Base-by-base conservation (phyloP, 495 filamentous ascomycete species). In the Penicillium ochrochloron region DNA sequence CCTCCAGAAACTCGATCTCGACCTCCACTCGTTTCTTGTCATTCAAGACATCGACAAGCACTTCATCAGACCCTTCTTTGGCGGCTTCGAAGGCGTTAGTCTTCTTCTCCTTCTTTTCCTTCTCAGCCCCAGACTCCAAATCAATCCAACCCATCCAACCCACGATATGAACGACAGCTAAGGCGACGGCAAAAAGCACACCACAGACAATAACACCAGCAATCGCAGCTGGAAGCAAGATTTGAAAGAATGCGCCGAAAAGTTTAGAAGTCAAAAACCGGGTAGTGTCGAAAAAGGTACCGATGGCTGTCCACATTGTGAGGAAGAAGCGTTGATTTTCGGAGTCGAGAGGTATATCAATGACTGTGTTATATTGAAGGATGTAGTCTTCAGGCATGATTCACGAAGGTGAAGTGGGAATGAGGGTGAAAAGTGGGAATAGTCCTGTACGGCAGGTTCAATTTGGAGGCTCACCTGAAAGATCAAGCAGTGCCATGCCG, bases 1-100 rank as follows among this genome's bases (percentile, higher is more conserved):
- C 51, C 10, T 54, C 51, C 25, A 54, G 19, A 31, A 54, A 54
- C 51, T 54, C 51, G 27, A 54, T 54, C 17, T 54, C 51, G 12
- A 54, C 9, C 27, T 54, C 27, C 14, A 54, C 8, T 5, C 51
- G 27, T 54, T 10, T 9, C n/a, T 54, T 54, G 27, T 54, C 51
- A 31, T 33, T 34, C 17, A 27, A 33, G 15, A 8, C 11, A 34
- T 54, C 11, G 27, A 33, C 51, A 8, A 17, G 27, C 15, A 54
- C 27, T 19, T 17, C 27, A n/a, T 54, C 51, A 8, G 14, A 34
- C 6, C 27, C 51, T 14, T 31, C 12, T 33, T 19, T 14, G n/a
- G 17, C 21, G 6, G 15, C 1, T 5, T 54, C 14, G 10, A 27
- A 54, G 11, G 12, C 2, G 4, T 52, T 29, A 19, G 6, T 8